Conservation (phyloP, 768 basidiomycete species). For the Agrocybe chaxingu region DNA sequence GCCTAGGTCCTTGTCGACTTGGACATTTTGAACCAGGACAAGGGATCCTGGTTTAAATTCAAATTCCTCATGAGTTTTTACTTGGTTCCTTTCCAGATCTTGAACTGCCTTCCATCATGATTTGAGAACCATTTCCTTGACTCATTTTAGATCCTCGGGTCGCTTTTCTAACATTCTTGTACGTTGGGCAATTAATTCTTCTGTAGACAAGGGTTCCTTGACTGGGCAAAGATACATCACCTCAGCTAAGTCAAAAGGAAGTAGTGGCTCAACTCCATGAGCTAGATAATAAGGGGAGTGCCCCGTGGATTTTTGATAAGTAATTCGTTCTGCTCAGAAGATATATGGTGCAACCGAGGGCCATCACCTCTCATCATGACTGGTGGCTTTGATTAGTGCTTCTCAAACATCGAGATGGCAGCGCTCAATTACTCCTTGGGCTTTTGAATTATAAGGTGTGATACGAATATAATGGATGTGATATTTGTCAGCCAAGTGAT, state of each 20-base stretch:
- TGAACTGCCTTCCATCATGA: constrained; percentile 4
- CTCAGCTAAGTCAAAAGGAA: constrained; percentile 16
- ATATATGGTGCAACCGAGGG: constrained; percentile 16
- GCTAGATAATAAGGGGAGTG: constrained; percentile 32
- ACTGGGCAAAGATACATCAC: constrained; percentile 9
- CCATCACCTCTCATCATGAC: constrained; percentile 30
- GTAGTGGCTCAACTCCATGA: constrained; percentile 28
- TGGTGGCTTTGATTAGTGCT: constrained; percentile 25
- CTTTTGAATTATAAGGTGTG: constrained; percentile 36
- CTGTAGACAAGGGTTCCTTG: constrained; percentile 1
- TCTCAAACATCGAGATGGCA: constrained; percentile 25
- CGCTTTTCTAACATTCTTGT: constrained; percentile 5
- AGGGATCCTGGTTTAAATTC: too few species aligned
- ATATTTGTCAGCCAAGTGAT: constrained; percentile 17
- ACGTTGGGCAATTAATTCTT: constrained; percentile 6
- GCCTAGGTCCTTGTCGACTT: too few species aligned
- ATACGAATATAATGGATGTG: constrained; percentile 35
- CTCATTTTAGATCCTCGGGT: neutral
- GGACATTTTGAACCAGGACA: too few species aligned
- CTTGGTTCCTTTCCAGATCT: too few species aligned
- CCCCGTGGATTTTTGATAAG: constrained; percentile 24
- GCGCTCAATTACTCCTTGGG: constrained; percentile 32
- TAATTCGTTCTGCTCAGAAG: constrained; percentile 30
- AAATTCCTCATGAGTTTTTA: too few species aligned
- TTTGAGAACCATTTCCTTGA: constrained; percentile 3